Base-by-base conservation (phyloP, 805 yeast species). In the Starmerella tilneyi region DNA sequence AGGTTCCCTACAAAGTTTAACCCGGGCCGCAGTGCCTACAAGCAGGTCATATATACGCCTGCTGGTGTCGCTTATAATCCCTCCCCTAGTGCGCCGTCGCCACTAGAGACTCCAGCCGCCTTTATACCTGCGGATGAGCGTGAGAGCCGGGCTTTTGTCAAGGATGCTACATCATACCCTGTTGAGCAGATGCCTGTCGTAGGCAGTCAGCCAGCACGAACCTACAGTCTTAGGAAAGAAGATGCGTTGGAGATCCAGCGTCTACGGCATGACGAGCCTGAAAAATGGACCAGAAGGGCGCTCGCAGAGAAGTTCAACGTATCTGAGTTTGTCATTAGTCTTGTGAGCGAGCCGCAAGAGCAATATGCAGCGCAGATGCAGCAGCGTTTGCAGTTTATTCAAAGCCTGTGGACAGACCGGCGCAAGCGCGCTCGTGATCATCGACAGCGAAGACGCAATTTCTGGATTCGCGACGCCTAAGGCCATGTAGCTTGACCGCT, bases 11-110 rank as follows among this genome's bases (percentile, higher is more conserved):
- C 79, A 46, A 69, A 71, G 51, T 82, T 68, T 65, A 80, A 82
- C 60, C 71, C 76, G 8, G 65, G 64, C 32, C 68, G 77, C 46
- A 81, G 89, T 19, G 79, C 84, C 8, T 73, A 71, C 55, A 82
- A 79, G 59, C 76, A 81, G 61, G 73, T 73, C 53, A 73, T 74
- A 48, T 60, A 67, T 43, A 65, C 73, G 16, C 75, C 79, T 1
- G 66, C 71, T 20, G 89, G 89, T 5, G 63, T 83, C 22, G 74
- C 76, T 32, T 69, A 67, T 56, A 70, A 74, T 51, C 79, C 78
- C 16, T 73, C 84, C 33, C 86, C 85, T 20, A 74, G 88, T 3
- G 72, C 81, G 12, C 69, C 79, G 22, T 63, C 73, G 11, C 75
- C 61, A 47, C 62, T 50, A 62, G 72, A 66, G 59, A 79, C 92